Evolutionary conservation across 306 rosid genomes (phyloP), one percentile per base, ranked within the genome.

Genomic region (Quercus parvula): DNA sequence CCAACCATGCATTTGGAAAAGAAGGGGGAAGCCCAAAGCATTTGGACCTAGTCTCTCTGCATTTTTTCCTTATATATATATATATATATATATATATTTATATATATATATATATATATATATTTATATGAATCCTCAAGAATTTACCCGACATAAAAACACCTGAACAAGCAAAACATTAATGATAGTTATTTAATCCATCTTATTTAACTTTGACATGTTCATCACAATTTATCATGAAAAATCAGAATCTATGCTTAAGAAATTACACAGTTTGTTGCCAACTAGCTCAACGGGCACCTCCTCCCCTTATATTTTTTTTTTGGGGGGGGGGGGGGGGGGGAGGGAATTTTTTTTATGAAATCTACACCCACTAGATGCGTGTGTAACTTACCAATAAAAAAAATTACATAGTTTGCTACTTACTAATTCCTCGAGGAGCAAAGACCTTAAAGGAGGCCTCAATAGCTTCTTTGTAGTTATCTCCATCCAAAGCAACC

Each of bases 401-500:
- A 33, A 27, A 63, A 41, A 41, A 41, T 17, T 68, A 35, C 51
- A 70, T 52, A 72, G 71, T 25, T 64, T 56, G 72, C 31, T 30
- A 84, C 97, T 87, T 88, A 95, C 99, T 88, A 62, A 93, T 93
- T 89, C 99, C 99, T 76, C n/a, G 90, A 33, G 93, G 83, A 77
- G 98, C 89, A 82, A 90, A 95, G 79, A 95, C 94, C 91, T 95
- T 95, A 88, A 93, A 95, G 66, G 99, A 91, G 77, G 94, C 87
- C 46, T 95, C 98, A 77, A 89, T 89, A 73, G 98, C 99, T 86
- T 95, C 99, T 90, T 59, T 93, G 79, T 95, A 95, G 84, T 95
- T 95, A 84, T 93, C 99, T 84, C 91, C 99, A 85, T 95, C 99
- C 74, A 59, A 79, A 33, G 93, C 91, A 81, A 86, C 75, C 93